Conservation (phyloP, 2,329 filamentous ascomycete species). For the Alternaria metachromatica region DNA sequence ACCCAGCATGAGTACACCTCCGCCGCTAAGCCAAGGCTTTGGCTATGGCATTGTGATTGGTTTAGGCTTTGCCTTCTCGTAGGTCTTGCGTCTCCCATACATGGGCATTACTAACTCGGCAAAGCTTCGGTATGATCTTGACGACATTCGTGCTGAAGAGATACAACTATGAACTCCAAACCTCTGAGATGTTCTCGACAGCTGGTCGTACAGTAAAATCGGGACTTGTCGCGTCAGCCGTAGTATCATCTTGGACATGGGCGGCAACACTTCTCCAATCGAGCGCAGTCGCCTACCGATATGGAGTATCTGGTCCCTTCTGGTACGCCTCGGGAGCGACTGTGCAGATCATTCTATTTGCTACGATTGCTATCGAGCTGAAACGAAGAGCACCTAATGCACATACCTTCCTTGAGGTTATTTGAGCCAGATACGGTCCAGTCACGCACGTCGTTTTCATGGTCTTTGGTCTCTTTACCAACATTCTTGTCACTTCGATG, state of each 20-base stretch:
- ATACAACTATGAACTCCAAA: slow-evolving; percentile 80
- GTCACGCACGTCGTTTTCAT: slow-evolving; percentile 79
- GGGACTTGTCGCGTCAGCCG: slow-evolving; percentile 83
- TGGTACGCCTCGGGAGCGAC: slow-evolving; percentile 65
- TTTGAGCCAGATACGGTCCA: slow-evolving; percentile 78
- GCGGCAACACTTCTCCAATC: slow-evolving; percentile 82
- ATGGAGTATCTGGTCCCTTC: slow-evolving; percentile 72
- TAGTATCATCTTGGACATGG: slow-evolving; percentile 96
- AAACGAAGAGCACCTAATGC: slow-evolving; percentile 88
- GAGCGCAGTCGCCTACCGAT: slow-evolving; percentile 81
- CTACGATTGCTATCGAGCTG: slow-evolving; percentile 86
- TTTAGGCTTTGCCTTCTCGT: slow-evolving; percentile 74
- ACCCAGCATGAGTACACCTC: slow-evolving; percentile 16
- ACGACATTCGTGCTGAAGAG: slow-evolving; percentile 74
- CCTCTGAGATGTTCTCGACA: slow-evolving; percentile 91
- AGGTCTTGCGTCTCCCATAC: slow-evolving; percentile 21
- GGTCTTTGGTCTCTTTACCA: slow-evolving; percentile 79
- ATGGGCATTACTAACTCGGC: slow-evolving; percentile 11
- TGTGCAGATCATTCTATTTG: slow-evolving; percentile 77
- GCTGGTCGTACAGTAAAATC: slow-evolving; percentile 89
- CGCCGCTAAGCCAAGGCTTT: slow-evolving; percentile 63
- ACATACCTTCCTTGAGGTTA: slow-evolving; percentile 83
- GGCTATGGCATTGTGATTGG: slow-evolving; percentile 82
- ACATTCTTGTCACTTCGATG: slow-evolving; percentile 89
- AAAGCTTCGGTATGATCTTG: slow-evolving; percentile 70